Percentiles rank a stretch among this genome's conserved stretches.
phyloP scores from a whole-genome alignment of 306 rosid species.

The Trichosanthes truncata region DNA sequence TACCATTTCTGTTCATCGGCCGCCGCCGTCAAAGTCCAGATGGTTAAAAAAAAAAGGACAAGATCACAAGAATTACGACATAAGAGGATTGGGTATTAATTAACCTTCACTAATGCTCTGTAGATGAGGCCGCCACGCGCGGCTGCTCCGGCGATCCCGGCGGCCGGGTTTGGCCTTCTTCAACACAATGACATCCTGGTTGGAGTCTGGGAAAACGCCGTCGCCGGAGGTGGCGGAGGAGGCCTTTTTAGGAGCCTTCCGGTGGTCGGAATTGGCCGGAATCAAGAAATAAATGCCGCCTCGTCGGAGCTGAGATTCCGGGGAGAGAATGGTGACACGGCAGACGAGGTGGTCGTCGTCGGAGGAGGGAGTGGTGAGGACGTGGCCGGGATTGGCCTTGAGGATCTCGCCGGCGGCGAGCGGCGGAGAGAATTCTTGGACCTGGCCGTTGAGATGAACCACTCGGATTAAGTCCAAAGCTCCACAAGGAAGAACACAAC shows the following conservation, averaged over 20 bases:
- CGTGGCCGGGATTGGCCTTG: constrained; percentile 63
- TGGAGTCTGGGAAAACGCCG: not conserved
- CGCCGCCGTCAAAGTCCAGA: not conserved
- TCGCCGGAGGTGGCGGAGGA: not conserved
- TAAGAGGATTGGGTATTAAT: not conserved
- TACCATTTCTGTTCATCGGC: not conserved
- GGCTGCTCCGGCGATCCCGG: constrained; percentile 44
- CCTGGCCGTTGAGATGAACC: constrained; percentile 77
- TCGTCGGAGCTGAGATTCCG: constrained; percentile 76
- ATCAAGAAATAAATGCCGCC: constrained; percentile 88
- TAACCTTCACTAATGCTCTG: constrained; percentile 61
- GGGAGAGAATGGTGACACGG: constrained; percentile 60
- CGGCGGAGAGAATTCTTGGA: constrained; percentile 62
- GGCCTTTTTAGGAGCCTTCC: not conserved
- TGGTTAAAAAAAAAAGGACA: not conserved
- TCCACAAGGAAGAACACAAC: constrained; percentile 92
- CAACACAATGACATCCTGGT: constrained; percentile 3
- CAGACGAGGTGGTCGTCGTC: constrained; percentile 59
- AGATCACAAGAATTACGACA: constrained; percentile 33
- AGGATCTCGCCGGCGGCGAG: constrained; percentile 73
- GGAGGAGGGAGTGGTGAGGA: constrained; percentile 70
- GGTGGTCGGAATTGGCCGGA: constrained; percentile 22
- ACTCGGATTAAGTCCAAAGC: constrained; percentile 82
- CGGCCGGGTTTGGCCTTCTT: constrained; percentile 23
- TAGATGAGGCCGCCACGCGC: constrained; percentile 60